Evolutionary conservation across 768 basidiomycete species (phyloP).

Genomic region (Porphyrellus cyaneotinctus): DNA sequence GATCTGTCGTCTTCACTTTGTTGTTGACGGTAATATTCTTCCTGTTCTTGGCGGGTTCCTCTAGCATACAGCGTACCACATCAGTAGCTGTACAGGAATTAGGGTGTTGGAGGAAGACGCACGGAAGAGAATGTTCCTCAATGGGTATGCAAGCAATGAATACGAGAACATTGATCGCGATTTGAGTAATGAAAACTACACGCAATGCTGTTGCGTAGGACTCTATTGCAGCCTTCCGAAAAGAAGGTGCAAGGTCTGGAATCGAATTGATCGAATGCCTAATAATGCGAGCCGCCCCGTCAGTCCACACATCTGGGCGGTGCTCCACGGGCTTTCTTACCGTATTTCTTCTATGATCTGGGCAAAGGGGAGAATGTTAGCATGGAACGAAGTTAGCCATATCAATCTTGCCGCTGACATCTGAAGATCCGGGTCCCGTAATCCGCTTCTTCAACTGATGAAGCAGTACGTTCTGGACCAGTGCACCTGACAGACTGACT

Average conservation of each 20-base stretch:
- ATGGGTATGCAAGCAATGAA: slow-evolving; percentile 72
- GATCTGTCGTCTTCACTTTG: slow-evolving; percentile 19
- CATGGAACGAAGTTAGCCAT: slow-evolving; percentile 19
- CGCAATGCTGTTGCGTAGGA: slow-evolving; percentile 79
- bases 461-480: slow-evolving; percentile 78
- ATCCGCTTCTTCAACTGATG: slow-evolving; percentile 70
- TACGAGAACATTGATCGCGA: slow-evolving; percentile 59
- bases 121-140: slow-evolving; percentile 65
- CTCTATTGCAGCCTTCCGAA: slow-evolving; percentile 60
- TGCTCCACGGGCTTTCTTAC: slow-evolving; percentile 31
- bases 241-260: slow-evolving; percentile 51
- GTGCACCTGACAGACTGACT: slow-evolving; percentile 80
- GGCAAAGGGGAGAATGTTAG: slow-evolving; percentile 21
- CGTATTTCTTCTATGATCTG: slow-evolving; percentile 74
- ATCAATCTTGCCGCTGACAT: slow-evolving; percentile 48
- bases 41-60: slow-evolving; percentile 60
- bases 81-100: slow-evolving; percentile 15
- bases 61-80: slow-evolving; percentile 33
- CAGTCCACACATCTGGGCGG: slow-evolving; percentile 13
- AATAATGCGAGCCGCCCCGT: slow-evolving; percentile 10
- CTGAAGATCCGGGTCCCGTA: slow-evolving; percentile 64
- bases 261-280: slow-evolving; percentile 75
- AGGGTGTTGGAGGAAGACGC: slow-evolving; percentile 10
- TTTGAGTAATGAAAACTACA: slow-evolving; percentile 80
- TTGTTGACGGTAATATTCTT: slow-evolving; percentile 49